Evolutionary conservation across 257 asterid species (phyloP).

Genomic region (Nicotiana tabacum): DNA sequence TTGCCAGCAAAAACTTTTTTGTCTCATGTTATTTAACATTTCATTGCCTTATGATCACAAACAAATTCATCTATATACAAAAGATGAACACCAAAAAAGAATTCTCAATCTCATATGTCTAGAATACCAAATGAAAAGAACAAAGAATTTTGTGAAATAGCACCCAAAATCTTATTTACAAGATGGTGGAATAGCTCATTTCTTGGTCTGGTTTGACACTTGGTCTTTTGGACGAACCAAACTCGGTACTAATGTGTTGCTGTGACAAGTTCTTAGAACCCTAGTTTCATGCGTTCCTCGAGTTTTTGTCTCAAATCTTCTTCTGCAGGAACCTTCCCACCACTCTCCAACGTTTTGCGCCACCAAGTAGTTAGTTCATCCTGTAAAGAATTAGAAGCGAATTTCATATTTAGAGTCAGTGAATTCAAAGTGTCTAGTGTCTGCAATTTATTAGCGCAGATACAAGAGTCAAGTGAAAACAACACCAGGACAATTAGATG

Average conservation of each 20-base stretch:
- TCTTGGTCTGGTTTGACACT: not conserved
- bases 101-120: not conserved
- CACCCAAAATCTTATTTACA: conserved; percentile 4
- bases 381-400: conserved; percentile 28
- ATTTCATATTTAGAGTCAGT: not conserved
- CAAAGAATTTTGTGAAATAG: not conserved
- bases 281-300: conserved; percentile 33
- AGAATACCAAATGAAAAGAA: not conserved
- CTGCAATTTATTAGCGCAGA: not conserved
- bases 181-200: not conserved
- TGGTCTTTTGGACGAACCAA: not conserved
- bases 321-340: conserved; percentile 52
- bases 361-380: conserved; percentile 84
- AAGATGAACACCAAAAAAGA: not conserved
- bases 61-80: not conserved
- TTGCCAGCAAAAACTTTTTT: not conserved
- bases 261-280: conserved; percentile 29
- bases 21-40: not conserved
- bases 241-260: not conserved
- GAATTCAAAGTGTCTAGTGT: not conserved
- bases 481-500: not conserved
- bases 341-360: conserved; percentile 43
- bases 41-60: not conserved
- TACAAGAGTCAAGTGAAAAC: not conserved
- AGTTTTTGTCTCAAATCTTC: conserved; percentile 52